Evolutionary conservation across 257 asterid genomes (phyloP), one percentile per base, ranked within the genome.

Genomic region (Petrea volubilis): DNA sequence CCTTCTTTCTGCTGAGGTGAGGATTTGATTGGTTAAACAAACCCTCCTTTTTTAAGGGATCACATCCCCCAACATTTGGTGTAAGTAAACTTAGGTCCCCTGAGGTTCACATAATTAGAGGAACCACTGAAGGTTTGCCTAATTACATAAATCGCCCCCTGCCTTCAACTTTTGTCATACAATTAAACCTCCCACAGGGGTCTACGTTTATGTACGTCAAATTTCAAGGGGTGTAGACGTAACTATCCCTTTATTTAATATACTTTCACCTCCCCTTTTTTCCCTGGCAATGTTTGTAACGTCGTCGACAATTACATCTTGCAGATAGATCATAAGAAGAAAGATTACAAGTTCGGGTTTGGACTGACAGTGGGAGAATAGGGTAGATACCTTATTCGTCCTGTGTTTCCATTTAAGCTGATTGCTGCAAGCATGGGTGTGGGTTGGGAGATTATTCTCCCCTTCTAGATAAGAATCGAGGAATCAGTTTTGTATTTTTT

Each of bases 1-100:
- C 61, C 77, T 93, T 85, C 93, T 93, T 71, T 93, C 97, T 58
- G 98, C 98, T 12, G 97, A 93, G 96, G 98, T 88, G 73, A 77
- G 75, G 25, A 72, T 66, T n/a, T 43, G n/a, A 36, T 50, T 13
- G 60, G 44, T 49, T 33, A 62, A 43, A 18, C 13, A 46, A 23
- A 38, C 9, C 11, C 40, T 38, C 62, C 13, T 18, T 25, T 13
- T 28, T 56, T 33, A 43, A n/a, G n/a, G n/a, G n/a, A n/a, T n/a
- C n/a, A n/a, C n/a, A n/a, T n/a, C n/a, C n/a, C n/a, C n/a, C n/a
- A n/a, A n/a, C n/a, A n/a, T n/a, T n/a, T n/a, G n/a, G n/a, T n/a
- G n/a, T n/a, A n/a, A n/a, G n/a, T n/a, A n/a, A n/a, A n/a, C n/a
- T n/a, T n/a, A n/a, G n/a, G n/a, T n/a, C n/a, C n/a, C n/a, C n/a